Base-by-base conservation (phyloP, 208 protist species). In the Acanthamoeba comandoni region DNA sequence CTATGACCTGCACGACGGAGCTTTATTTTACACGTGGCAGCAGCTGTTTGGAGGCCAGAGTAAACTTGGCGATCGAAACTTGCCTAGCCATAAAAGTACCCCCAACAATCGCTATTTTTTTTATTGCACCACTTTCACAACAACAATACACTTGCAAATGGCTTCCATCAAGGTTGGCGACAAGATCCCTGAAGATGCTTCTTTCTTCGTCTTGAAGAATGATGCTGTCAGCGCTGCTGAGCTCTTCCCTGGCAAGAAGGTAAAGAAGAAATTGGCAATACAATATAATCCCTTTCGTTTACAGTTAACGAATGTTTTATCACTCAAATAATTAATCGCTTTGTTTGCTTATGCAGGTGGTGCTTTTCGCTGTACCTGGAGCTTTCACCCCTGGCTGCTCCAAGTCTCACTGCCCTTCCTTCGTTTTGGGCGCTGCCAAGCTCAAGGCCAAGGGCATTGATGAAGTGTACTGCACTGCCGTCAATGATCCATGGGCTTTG, bases 371-470 rank as follows among this genome's bases (percentile, higher is more conserved):
- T 13, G 87, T 91, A 0, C 87, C 87, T 8, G 87, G 87, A 8
- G 87, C 87, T 2, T 91, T 91, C 87, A 91, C 87, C 19, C 87
- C 87, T n/a, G 87, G 87, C 9, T 91, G 87, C 57, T 91, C 87
- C 5, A 85, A 85, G 69, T 65, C 65, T 11, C 87, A 91, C 57
- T 82, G 69, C 53, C 87, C 87, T 11, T 71, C 55, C 3, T 91
- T 91, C 55, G 57, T 91, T 29, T 22, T 67, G 19, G 35, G 57
- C 17, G 69, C 52, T 5, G 69, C 51, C 53, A 52, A 69, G 51
- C 87, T 91, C 57, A 67, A 65, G 31, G 22, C 5, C 12, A 70
- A 48, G 31, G 87, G 87, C 53, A 82, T 91, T 13, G 87, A 91
- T 12, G 17, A 39, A 22, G 87, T 91, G 8, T 53, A 67, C 69